Evolutionary conservation across 768 basidiomycete genomes (phyloP), one percentile per base, ranked within the genome.

Genomic region (Pleurotus platypus): DNA sequence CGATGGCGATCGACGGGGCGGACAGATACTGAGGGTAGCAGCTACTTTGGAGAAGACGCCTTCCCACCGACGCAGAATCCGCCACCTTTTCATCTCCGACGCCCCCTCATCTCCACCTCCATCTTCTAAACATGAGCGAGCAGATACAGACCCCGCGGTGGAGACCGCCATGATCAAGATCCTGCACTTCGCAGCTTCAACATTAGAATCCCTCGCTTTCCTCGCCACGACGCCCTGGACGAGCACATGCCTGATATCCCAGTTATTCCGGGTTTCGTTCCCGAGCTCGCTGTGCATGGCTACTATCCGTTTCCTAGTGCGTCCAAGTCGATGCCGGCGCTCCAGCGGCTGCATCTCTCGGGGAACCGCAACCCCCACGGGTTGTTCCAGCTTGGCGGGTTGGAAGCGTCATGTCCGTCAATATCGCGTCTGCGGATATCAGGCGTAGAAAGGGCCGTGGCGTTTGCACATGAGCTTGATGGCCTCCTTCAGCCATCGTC

Each of bases 361-460:
- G 82, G 82, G 5, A 80, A 81, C 60, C 69, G 78, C 13, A 82
- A 81, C 47, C 81, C 82, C 0, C 70, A 75, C 48, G 81, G 81
- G 0, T 62, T 82, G 0, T 66, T 84, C 5, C 67, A 75, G 42
- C 57, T 72, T 80, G 20, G 20, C 20, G 20, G 20, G 20, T 20
- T 20, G 20, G 20, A 20, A 20, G 20, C 20, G 20, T 20, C 20
- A 20, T 20, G 20, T 20, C 20, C 20, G 20, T 20, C 20, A 20
- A 20, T 20, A 20, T 20, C 20, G 20, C 20, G 20, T 20, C 20
- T 20, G 20, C 20, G 20, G 20, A 20, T 20, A 20, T 20, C 20
- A 20, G 20, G 20, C 20, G 20, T 20, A 20, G 20, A 20, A 20
- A 20, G 20, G 20, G 20, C 20, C 20, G 20, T 20, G 20, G 20